A percentile compares a stretch with the other conserved stretches of the same genome.
phyloP scores from a whole-genome alignment of 768 basidiomycete species.

The Clavulina sp. region DNA sequence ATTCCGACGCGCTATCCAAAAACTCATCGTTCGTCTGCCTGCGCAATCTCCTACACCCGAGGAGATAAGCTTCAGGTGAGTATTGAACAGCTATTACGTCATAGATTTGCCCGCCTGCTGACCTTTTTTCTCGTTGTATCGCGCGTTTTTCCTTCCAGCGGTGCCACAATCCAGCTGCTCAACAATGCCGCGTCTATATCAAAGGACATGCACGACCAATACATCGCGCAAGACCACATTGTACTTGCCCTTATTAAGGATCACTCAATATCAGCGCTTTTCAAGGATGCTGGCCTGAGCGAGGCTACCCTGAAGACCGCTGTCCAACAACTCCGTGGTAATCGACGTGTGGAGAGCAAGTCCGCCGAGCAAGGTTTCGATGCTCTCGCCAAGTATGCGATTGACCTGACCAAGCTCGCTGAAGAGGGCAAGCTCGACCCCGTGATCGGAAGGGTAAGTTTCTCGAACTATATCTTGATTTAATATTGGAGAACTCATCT shows the following conservation, averaged over 20 bases:
- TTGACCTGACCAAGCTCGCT: conserved; percentile 73
- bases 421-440: conserved; percentile 92
- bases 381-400: conserved; percentile 52
- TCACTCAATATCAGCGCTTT: conserved; percentile 37
- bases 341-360: conserved; percentile 68
- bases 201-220: conserved; percentile 77
- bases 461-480: conserved; percentile 1
- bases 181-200: conserved; percentile 59
- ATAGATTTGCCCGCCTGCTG: too few relatives aligned
- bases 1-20: conserved; percentile 58
- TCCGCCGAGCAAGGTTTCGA: conserved; percentile 87
- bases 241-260: conserved; percentile 74
- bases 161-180: conserved; percentile 40
- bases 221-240: conserved; percentile 85
- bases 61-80: conserved; percentile 37
- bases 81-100: too few relatives aligned
- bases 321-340: conserved; percentile 64
- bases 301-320: conserved; percentile 58
- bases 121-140: too few relatives aligned
- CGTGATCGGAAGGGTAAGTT: conserved; percentile 51
- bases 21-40: conserved; percentile 63
- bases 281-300: conserved; percentile 44
- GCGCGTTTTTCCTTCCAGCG: conserved; percentile 14
- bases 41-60: conserved; percentile 75
- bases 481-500: not conserved